These are phyloP conservation scores for Cyclotella kingstonii DNA, from an alignment of 108 stramenopile genomes.

Conservation along the genomic window DNA sequence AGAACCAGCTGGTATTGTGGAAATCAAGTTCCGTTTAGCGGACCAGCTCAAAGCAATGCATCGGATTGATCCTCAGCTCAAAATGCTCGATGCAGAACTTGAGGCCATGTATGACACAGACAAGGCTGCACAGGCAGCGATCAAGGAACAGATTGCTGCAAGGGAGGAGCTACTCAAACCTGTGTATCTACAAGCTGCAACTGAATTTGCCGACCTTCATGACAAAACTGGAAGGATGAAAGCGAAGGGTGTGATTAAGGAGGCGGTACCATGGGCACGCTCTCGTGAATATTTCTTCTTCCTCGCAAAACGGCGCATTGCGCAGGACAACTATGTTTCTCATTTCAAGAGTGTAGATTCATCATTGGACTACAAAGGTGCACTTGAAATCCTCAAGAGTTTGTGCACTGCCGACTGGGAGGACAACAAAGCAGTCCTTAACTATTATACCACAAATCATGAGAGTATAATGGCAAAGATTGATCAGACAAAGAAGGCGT, in stretches of 20 bases:
- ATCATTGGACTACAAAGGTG: constrained; percentile 45
- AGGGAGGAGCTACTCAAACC: constrained; percentile 90
- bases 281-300: constrained; percentile 96
- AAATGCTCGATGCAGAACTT: constrained; percentile 86
- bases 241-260: constrained; percentile 96
- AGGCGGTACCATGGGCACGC: constrained; percentile 87
- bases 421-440: constrained; percentile 74
- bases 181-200: constrained; percentile 94
- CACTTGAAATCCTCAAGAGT: constrained; percentile 54
- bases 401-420: constrained; percentile 71
- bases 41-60: constrained; percentile 89
- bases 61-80: constrained; percentile 82
- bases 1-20: constrained; percentile 97
- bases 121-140: constrained; percentile 50
- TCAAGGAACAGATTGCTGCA: constrained; percentile 84
- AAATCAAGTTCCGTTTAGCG: constrained; percentile 95
- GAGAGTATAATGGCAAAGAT: constrained; percentile 61
- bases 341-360: constrained; percentile 58
- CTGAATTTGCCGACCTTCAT: constrained; percentile 97
- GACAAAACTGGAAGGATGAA: constrained; percentile 98
- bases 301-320: constrained; percentile 91
- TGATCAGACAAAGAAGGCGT: constrained; percentile 55
- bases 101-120: constrained; percentile 74
- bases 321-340: constrained; percentile 79
- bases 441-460: constrained; percentile 56